These are phyloP conservation scores for Triticum dicoccoides DNA, from an alignment of 176 grass and related monocot genomes.

Conservation along the genomic window DNA sequence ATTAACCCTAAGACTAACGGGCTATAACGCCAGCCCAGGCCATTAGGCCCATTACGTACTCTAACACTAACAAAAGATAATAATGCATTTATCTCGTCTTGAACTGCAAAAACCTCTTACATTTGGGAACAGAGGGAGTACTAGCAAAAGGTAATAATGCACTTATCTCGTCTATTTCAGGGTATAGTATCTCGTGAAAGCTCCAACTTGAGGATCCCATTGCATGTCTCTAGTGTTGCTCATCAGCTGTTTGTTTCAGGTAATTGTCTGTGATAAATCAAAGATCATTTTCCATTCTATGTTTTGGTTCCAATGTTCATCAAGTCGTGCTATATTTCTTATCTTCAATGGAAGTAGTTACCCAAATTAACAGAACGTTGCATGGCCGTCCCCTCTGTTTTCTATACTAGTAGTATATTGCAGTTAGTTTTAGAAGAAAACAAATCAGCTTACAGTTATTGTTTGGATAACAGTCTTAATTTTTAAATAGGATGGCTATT, in stretches of 20 bases:
- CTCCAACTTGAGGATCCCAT: slow-evolving; percentile 71
- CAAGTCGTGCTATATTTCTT: slow-evolving; percentile 9
- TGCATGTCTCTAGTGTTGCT: slow-evolving; percentile 77
- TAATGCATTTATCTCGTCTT: no score
- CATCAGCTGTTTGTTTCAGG: slow-evolving; percentile 94
- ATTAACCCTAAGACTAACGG: no score
- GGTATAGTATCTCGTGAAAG: slow-evolving; percentile 88
- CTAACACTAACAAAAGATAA: no score
- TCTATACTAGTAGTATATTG: not conserved
- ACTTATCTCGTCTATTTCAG: slow-evolving; percentile 41
- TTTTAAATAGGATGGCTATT: not conserved
- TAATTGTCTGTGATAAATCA: slow-evolving; percentile 30
- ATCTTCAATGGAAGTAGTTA: not conserved
- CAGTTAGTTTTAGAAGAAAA: not conserved
- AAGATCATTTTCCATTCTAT: slow-evolving; percentile 20
- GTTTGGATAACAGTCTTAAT: not conserved
- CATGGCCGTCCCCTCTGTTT: not conserved
- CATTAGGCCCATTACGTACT: no score
- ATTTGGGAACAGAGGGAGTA: no score
- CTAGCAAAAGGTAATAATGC: slow-evolving; percentile 13
- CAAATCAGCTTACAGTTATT: not conserved
- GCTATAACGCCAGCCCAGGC: no score
- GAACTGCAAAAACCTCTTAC: no score
- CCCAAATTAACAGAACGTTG: not conserved
- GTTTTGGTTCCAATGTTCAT: not conserved